Evolutionary conservation across 257 asterid species (phyloP), one percentile per base, ranked within the genome.

Genomic region (Ligustrum vulgare): DNA sequence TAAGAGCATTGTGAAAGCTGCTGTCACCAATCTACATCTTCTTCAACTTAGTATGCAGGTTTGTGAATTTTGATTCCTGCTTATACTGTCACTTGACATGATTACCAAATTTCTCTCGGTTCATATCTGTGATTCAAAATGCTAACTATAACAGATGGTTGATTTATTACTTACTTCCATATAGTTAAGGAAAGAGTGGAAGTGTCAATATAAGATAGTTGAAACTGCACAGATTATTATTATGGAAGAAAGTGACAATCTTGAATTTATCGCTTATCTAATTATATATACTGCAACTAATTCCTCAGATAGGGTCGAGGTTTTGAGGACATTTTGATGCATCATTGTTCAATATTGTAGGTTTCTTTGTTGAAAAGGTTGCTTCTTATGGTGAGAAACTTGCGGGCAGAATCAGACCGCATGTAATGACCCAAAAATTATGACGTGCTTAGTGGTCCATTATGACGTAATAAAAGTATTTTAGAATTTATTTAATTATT

Each of bases 1-100:
- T 5, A 97, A 93, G 85, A 93, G 94, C 82, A 93, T 91, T 23
- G 98, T 93, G 41, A 89, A 96, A 85, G 97, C 98, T 77, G 97
- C 89, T 5, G 98, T 93, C 63, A 93, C 90, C 43, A 91, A 89
- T 81, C 79, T 93, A 86, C 98, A 93, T 83, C 93, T 93, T 74
- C 96, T 93, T 78, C 94, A 93, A 76, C 97, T 93, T 68, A 89
- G 97, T 68, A 93, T 91, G 97, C 98, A 93, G 97, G 98, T 93
- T 69, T 63, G 77, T 74, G 54, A 56, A 23, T 69, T 80, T 35
- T 28, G 31, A 0, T 28, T 28, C 31, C 31, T 28, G 31, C 31
- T 28, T 28, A 28, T 28, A 28, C 31, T 28, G 31, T 28, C 32
- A 11, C 35, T 67, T 56, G 65, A 71, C 78, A 35, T 49, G 34